These are phyloP conservation scores for Stenocarpella maydis DNA, from an alignment of 2,329 filamentous ascomycete genomes.

Conservation along the genomic window DNA sequence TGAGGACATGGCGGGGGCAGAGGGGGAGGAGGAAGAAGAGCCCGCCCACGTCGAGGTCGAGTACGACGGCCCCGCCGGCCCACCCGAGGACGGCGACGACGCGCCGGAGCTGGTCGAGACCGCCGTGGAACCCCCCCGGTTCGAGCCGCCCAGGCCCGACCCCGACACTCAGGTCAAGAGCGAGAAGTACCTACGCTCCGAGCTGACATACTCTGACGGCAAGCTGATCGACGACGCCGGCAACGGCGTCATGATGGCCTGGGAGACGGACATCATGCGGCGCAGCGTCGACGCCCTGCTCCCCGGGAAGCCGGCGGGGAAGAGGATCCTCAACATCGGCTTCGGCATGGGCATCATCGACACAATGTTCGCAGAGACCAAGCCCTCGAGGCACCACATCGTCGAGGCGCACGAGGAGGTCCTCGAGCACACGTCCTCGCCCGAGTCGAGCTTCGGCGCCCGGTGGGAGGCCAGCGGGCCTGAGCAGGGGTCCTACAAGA, in stretches of 20 bases:
- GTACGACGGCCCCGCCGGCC: slow-evolving; percentile 33
- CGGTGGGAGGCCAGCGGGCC: slow-evolving; percentile 64
- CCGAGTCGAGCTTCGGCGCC: slow-evolving; percentile 60
- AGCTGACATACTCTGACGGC: slow-evolving; percentile 69
- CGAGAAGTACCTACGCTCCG: slow-evolving; percentile 73
- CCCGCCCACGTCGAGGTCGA: slow-evolving; percentile 27
- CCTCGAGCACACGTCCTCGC: slow-evolving; percentile 65
- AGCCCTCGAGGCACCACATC: slow-evolving; percentile 79
- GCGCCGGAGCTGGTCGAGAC: slow-evolving; percentile 41
- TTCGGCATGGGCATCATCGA: slow-evolving; percentile 94
- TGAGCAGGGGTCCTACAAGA: slow-evolving; percentile 72
- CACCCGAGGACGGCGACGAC: slow-evolving; percentile 45
- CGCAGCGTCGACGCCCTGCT: slow-evolving; percentile 75
- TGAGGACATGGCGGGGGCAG: slow-evolving; percentile 50
- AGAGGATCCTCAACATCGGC: slow-evolving; percentile 83
- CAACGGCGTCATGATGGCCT: slow-evolving; percentile 94
- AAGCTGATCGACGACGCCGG: slow-evolving; percentile 77
- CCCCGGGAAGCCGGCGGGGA: slow-evolving; percentile 52
- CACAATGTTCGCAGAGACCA: slow-evolving; percentile 73
- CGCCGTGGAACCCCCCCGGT: slow-evolving; percentile 40
- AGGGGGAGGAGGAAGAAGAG: slow-evolving; percentile 43
- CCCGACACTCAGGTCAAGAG: slow-evolving; percentile 63
- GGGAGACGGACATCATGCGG: slow-evolving; percentile 89
- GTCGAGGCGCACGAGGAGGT: slow-evolving; percentile 86
- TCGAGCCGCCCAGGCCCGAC: slow-evolving; percentile 47